phyloP scores from a whole-genome alignment of 352 stramenopile genomes.

The Discostella stelligera region DNA sequence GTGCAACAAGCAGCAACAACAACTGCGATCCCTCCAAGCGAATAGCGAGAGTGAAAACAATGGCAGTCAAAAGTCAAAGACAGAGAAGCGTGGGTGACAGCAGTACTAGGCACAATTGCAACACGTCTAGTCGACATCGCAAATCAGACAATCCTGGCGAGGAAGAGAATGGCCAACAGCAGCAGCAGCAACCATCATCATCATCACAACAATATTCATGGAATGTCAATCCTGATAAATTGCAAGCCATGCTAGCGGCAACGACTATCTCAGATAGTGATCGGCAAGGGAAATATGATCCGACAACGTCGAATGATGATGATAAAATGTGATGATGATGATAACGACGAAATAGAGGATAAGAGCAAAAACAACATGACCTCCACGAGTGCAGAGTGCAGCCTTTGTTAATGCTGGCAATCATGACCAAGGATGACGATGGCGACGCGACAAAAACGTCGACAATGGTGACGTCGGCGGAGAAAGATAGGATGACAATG shows the following conservation, averaged over 20 bases:
- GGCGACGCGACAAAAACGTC: too few relatives aligned
- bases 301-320: not conserved
- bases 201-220: slow-evolving; percentile 8
- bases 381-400: too few relatives aligned
- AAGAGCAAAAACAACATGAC: too few relatives aligned
- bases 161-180: not conserved
- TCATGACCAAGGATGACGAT: too few relatives aligned
- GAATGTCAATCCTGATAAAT: not conserved
- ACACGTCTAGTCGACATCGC: not conserved
- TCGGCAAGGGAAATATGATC: not conserved
- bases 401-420: too few relatives aligned
- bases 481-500: too few relatives aligned
- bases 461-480: too few relatives aligned
- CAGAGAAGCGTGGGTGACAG: too few relatives aligned
- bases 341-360: not conserved
- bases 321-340: not conserved
- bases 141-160: not conserved
- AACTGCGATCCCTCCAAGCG: not conserved
- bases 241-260: not conserved
- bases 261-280: not conserved
- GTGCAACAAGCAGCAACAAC: not conserved
- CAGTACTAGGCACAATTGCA: not conserved
- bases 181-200: not conserved
- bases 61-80: too few relatives aligned
- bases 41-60: too few relatives aligned